Evolutionary conservation across 192 early-diverging fungal species (phyloP).

Genomic region (Umbelopsis vinacea): DNA sequence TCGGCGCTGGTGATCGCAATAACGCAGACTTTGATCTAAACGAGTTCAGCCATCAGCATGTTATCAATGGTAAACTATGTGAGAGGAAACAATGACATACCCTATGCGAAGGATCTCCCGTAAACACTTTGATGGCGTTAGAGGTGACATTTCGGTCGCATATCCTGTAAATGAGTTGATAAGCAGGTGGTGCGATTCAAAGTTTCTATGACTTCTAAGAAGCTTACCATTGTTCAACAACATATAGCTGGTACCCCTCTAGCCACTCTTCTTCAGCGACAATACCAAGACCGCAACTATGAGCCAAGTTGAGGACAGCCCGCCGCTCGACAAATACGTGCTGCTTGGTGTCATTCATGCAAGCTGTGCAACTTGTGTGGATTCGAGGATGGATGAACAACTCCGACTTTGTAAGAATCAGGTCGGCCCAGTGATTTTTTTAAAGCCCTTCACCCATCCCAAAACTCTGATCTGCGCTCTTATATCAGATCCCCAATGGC

Average conservation of each 20-base stretch:
- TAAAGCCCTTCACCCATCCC: background rate
- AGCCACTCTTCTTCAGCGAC: conserved; percentile 30
- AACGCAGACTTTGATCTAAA: conserved; percentile 45
- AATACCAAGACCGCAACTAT: conserved; percentile 30
- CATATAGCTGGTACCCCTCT: conserved; percentile 49
- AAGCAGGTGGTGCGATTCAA: background rate
- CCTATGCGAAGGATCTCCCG: conserved; percentile 41
- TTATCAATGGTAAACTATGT: no score
- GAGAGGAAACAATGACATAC: conserved; percentile 21
- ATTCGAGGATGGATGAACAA: background rate
- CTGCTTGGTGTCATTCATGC: conserved; percentile 37
- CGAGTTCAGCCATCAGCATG: background rate
- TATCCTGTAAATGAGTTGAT: conserved; percentile 33
- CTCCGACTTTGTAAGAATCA: conserved; percentile 10
- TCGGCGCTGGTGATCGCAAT: conserved; percentile 39
- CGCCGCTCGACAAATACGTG: conserved; percentile 44
- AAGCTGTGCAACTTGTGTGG: background rate
- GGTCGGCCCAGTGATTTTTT: background rate
- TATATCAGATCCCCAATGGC: conserved; percentile 9
- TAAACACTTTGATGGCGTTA: conserved; percentile 51
- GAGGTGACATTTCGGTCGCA: conserved; percentile 42
- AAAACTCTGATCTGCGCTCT: background rate
- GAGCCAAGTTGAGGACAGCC: conserved; percentile 30
- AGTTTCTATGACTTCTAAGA: background rate
- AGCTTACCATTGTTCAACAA: conserved; percentile 54